Conservation (phyloP, 2,329 filamentous ascomycete genomes). For the Ophiosphaerella narmari region DNA sequence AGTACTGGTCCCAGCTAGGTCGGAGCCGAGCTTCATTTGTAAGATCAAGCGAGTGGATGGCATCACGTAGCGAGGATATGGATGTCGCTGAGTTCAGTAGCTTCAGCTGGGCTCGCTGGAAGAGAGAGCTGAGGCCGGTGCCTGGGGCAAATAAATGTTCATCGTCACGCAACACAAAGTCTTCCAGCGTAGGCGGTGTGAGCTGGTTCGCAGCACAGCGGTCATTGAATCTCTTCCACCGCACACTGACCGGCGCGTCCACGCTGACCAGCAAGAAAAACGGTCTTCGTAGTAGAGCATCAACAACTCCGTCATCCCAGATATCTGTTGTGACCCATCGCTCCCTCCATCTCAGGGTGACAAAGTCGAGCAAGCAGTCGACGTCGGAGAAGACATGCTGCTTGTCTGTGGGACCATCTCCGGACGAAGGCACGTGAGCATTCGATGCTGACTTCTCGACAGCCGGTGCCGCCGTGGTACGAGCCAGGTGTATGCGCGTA, state of each 20-base stretch:
- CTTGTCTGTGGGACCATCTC: conserved; percentile 22
- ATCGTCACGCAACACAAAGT: conserved; percentile 70
- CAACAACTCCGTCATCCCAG: conserved; percentile 71
- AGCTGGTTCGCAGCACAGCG: conserved; percentile 57
- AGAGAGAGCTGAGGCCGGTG: conserved; percentile 72
- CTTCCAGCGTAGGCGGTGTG: conserved; percentile 59
- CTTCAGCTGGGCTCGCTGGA: conserved; percentile 80
- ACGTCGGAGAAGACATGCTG: conserved; percentile 54
- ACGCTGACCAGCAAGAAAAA: conserved; percentile 94
- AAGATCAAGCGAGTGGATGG: conserved; percentile 75
- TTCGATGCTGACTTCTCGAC: conserved; percentile 51
- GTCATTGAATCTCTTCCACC: conserved; percentile 77
- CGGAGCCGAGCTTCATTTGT: conserved; percentile 78
- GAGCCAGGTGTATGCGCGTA: conserved; percentile 67
- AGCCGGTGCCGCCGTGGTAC: conserved; percentile 41
- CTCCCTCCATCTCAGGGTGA: conserved; percentile 81
- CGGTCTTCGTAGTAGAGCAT: conserved; percentile 76
- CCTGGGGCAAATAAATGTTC: conserved; percentile 71
- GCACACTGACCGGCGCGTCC: conserved; percentile 82
- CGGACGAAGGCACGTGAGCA: conserved; percentile 36
- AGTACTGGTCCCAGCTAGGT: conserved; percentile 95
- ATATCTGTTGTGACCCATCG: conserved; percentile 88
- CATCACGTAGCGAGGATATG: conserved; percentile 71
- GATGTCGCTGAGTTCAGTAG: conserved; percentile 83
- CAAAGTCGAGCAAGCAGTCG: conserved; percentile 77